phyloP scores from a whole-genome alignment of 169 alveolate genomes.

The Plasmodium blacklocki region DNA sequence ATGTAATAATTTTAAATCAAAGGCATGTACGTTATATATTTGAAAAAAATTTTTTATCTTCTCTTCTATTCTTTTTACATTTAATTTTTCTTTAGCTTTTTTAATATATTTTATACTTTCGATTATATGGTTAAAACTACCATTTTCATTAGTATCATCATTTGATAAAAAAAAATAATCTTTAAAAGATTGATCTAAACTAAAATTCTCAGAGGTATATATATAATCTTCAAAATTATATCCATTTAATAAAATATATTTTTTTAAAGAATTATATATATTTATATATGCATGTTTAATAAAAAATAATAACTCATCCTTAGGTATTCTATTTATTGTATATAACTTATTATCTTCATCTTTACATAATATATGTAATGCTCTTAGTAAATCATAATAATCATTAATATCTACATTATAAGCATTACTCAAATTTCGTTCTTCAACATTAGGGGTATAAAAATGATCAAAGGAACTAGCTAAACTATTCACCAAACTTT shows the following conservation, averaged over 20 bases:
- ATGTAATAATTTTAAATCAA: slow-evolving; percentile 25
- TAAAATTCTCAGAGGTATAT: slow-evolving; percentile 18
- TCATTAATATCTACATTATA: slow-evolving; percentile 22
- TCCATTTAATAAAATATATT: slow-evolving; percentile 17
- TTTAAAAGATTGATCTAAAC: slow-evolving; percentile 23
- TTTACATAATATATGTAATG: slow-evolving; percentile 39
- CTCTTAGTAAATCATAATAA: slow-evolving; percentile 23
- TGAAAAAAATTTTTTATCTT: slow-evolving; percentile 28
- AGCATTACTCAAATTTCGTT: neutral
- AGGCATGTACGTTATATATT: slow-evolving; percentile 1
- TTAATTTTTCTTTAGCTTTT: slow-evolving; percentile 31
- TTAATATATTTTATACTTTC: slow-evolving; percentile 12
- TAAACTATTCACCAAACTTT: slow-evolving; percentile 11
- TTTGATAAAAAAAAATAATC: slow-evolving; percentile 31
- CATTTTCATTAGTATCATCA: slow-evolving; percentile 1
- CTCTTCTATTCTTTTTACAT: slow-evolving; percentile 26
- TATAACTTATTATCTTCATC: slow-evolving; percentile 25
- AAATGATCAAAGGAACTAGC: slow-evolving; percentile 17
- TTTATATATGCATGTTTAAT: slow-evolving; percentile 27
- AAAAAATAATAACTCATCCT: slow-evolving; percentile 26
- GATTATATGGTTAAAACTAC: slow-evolving; percentile 24
- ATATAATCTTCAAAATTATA: slow-evolving; percentile 40
- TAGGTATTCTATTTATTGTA: slow-evolving; percentile 50
- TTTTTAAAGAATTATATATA: slow-evolving; percentile 40
- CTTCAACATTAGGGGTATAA: neutral